Percentiles rank a stretch among this genome's conserved stretches.
Evolutionary conservation across 2,329 filamentous ascomycete genomes (phyloP).

Genomic region (Diaporthe sp.): DNA sequence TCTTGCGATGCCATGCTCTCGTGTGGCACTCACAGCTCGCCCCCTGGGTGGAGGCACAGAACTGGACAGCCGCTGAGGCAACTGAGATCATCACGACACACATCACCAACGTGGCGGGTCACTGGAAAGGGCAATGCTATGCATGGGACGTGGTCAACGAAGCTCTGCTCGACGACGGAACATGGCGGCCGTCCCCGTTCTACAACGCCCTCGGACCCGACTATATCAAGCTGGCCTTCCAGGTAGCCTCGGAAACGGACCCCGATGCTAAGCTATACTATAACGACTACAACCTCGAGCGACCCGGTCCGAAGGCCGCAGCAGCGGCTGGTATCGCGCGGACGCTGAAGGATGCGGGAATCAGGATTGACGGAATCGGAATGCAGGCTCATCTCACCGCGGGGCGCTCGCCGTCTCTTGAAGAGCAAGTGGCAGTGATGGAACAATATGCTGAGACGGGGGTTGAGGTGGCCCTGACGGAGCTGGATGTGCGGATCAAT

Average conservation of each 20-base stretch:
- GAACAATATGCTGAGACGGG: slow-evolving; percentile 62
- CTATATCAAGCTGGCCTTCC: slow-evolving; percentile 68
- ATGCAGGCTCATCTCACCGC: slow-evolving; percentile 72
- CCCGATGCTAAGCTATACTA: slow-evolving; percentile 68
- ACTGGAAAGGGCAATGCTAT: slow-evolving; percentile 64
- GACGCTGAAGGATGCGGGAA: slow-evolving; percentile 58
- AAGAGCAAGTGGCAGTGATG: slow-evolving; percentile 60
- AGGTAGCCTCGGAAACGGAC: slow-evolving; percentile 61
- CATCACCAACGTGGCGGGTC: slow-evolving; percentile 60
- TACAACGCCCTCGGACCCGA: slow-evolving; percentile 63
- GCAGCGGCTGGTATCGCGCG: slow-evolving; percentile 58
- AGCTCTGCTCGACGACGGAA: slow-evolving; percentile 64
- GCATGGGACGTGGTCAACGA: slow-evolving; percentile 73
- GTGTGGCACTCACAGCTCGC: slow-evolving; percentile 64
- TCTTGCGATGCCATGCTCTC: slow-evolving; percentile 71
- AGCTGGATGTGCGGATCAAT: slow-evolving; percentile 67
- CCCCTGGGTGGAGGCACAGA: slow-evolving; percentile 59
- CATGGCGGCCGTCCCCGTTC: slow-evolving; percentile 52
- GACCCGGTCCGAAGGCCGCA: slow-evolving; percentile 59
- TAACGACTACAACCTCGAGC: slow-evolving; percentile 73
- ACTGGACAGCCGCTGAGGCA: slow-evolving; percentile 67
- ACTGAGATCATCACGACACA: slow-evolving; percentile 65
- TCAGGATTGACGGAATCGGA: slow-evolving; percentile 72
- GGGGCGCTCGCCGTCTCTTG: slow-evolving; percentile 61
- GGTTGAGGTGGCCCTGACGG: slow-evolving; percentile 70